Conservation (phyloP, 1,284 basidiomycete genomes). For the Fistulinella cinereoalba region DNA sequence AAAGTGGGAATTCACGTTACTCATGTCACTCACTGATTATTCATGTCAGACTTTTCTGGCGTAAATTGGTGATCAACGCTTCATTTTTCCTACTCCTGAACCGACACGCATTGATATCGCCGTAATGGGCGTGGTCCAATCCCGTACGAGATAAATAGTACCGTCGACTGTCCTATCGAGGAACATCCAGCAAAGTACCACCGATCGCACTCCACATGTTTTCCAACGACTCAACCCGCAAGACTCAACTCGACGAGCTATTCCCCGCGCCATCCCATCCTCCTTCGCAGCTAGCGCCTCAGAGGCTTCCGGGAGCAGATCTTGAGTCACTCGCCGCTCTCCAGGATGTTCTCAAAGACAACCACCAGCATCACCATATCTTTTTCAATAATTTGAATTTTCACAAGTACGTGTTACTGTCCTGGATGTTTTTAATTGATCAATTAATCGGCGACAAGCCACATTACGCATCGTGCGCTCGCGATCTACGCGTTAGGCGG, state of each 20-base stretch:
- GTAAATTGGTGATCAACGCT: constrained; percentile 3
- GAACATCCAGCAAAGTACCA: not conserved
- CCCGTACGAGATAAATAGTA: too few species aligned
- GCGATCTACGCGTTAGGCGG: constrained; percentile 45
- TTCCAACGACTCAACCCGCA: not conserved
- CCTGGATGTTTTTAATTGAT: too few species aligned
- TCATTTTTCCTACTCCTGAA: too few species aligned
- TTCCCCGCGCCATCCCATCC: constrained; percentile 27
- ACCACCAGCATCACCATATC: constrained; percentile 26
- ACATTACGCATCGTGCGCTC: constrained; percentile 43
- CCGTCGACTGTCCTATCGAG: too few species aligned
- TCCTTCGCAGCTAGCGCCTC: constrained; percentile 25
- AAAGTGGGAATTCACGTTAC: not conserved
- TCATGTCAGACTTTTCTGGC: not conserved
- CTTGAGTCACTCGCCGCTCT: constrained; percentile 21
- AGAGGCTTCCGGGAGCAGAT: constrained; percentile 25
- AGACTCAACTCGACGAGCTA: constrained; percentile 17
- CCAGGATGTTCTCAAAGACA: constrained; percentile 26
- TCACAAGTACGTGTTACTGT: constrained; percentile 28
- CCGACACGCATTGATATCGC: too few species aligned
- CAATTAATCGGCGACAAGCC: too few species aligned
- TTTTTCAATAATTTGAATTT: constrained; percentile 24
- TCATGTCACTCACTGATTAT: not conserved
- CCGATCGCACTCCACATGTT: constrained; percentile 11
- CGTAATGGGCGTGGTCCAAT: too few species aligned